A percentile compares a stretch with the other conserved stretches of the same genome.
Evolutionary conservation across 257 asterid species (phyloP).

Genomic region (Fraxinus cuspidata): DNA sequence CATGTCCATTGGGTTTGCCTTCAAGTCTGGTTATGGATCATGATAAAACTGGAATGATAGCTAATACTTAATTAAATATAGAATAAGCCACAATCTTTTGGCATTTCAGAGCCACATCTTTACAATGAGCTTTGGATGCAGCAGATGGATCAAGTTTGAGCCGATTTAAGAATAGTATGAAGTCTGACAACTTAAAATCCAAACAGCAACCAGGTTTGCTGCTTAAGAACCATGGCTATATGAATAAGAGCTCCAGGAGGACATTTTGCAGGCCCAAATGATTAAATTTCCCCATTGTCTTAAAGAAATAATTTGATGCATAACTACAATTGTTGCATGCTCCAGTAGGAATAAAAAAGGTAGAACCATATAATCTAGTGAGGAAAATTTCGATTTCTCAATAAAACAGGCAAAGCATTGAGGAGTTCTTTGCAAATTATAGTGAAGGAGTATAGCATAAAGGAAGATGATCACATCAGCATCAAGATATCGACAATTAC

Average conservation of each 20-base stretch:
- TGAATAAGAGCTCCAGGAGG: background rate
- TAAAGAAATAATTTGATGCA: background rate
- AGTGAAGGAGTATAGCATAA: background rate
- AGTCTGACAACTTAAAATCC: background rate
- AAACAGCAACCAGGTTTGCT: background rate
- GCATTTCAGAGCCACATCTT: background rate
- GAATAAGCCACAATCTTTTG: background rate
- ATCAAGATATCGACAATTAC: too few species aligned
- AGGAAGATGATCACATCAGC: background rate
- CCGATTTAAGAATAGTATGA: background rate
- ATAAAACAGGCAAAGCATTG: background rate
- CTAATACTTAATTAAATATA: too few species aligned
- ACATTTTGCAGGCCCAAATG: background rate
- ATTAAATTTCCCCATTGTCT: background rate
- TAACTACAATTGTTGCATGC: background rate
- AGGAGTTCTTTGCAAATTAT: background rate
- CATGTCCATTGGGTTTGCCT: too few species aligned
- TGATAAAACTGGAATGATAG: too few species aligned
- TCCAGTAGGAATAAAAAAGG: background rate
- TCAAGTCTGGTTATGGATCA: too few species aligned
- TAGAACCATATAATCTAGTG: background rate
- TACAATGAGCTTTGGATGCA: background rate
- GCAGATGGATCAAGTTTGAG: background rate
- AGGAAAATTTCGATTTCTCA: background rate
- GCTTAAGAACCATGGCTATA: background rate